A percentile compares a stretch with the other conserved stretches of the same genome.
These are phyloP conservation scores for Chenopodium formosanum DNA, from an alignment of 148 eudicot species.

Conservation along the genomic window DNA sequence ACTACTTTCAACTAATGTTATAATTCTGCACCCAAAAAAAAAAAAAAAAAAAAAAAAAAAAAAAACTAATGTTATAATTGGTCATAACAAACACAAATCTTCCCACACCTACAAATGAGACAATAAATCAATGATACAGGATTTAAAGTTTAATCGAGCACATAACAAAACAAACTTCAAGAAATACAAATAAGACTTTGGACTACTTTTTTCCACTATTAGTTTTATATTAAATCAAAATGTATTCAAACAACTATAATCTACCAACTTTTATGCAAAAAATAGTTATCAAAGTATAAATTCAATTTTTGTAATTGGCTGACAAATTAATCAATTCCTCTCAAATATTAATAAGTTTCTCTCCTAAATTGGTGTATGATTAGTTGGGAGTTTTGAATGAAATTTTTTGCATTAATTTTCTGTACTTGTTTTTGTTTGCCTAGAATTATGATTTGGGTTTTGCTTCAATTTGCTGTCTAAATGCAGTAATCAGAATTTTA, in stretches of 20 bases:
- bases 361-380: not conserved
- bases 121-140: too few species aligned
- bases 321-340: not conserved
- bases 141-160: too few species aligned
- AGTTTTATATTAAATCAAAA: not conserved
- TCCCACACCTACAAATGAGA: too few species aligned
- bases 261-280: not conserved
- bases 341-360: not conserved
- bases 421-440: not conserved
- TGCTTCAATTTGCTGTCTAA: too few species aligned
- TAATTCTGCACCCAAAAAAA: too few species aligned
- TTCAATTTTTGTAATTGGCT: not conserved
- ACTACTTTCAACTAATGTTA: too few species aligned
- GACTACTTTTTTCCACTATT: too few species aligned
- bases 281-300: not conserved
- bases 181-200: too few species aligned
- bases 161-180: too few species aligned
- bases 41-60: too few species aligned
- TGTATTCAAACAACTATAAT: not conserved
- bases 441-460: not conserved
- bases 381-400: not conserved
- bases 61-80: too few species aligned
- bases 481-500: not conserved
- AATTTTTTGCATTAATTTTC: not conserved
- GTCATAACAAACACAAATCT: too few species aligned